Base-by-base conservation (phyloP, 1,284 basidiomycete genomes). In the Ustilago vetiveriae region DNA sequence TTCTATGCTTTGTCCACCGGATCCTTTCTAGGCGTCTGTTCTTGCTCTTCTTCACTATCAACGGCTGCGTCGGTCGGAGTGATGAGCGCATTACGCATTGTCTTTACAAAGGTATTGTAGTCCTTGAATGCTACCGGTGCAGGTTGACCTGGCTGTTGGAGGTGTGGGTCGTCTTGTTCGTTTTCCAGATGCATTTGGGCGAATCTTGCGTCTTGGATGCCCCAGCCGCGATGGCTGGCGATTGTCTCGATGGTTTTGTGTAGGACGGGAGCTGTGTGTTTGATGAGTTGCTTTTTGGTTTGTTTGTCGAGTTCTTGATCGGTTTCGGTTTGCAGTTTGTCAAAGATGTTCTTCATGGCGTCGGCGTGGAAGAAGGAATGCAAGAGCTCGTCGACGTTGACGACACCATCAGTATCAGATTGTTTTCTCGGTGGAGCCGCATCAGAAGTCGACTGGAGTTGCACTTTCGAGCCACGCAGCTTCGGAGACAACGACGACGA, bases 41-140 rank as follows among this genome's bases (percentile, higher is more conserved):
- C 3, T 23, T 65, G 54, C 14, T 65, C 54, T 21, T 41, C 10
- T 4, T 22, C 55, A 9, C 10, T 30, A 41, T 57, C 36, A 9
- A 23, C 35, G 0, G 23, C 55, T 4, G 54, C 62, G 22, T 65
- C 55, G 6, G 17, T 37, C 2, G 53, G 50, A 3, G 50, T 51
- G 22, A 68, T 51, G 17, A 68, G 47, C 5, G 65, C 65, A 26
- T 33, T 52, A 0, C 65, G 39, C 55, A 68, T 45, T 17, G 65
- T 68, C 40, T 58, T 68, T 8, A 68, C 58, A 39, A 68, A 63
- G 21, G 65, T 63, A 21, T 55, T 58, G 36, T 68, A 68, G n/a
- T 68, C 66, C 21, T 37, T 10, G 30, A 69, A 69, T 13, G 55
- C 50, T 36, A 57, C 14, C 13, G 7, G 24, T 5, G 26, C 39